Base-by-base conservation (phyloP, 495 filamentous ascomycete species). In the Copromyces sp. region DNA sequence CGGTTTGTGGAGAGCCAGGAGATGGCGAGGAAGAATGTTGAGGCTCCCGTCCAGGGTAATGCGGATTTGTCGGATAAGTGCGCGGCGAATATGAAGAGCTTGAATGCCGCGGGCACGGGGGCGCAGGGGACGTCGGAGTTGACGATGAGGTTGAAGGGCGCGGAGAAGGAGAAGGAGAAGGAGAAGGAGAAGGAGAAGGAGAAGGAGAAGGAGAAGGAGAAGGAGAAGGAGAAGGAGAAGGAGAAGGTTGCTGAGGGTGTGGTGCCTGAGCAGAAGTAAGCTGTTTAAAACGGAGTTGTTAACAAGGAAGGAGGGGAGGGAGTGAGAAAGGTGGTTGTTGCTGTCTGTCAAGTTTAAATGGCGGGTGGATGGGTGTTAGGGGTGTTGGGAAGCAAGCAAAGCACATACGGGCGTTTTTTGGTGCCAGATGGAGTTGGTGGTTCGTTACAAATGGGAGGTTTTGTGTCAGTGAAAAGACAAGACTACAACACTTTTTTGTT, bases 1-100 rank as follows among this genome's bases (percentile, higher is more conserved):
- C 81, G 80, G 35, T 92, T 92, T 81, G 87, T 88, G 53, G 88
- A 92, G 77, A 87, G 87, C 24, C 90, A 92, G 77, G 87, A 89
- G 73, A 88, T 89, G 69, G 90, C 90, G 4, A 85, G 87, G 76
- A 85, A 86, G 53, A 93, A 93, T 74, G 78, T 83, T 24, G 53
- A 61, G 53, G 53, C 53, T 14, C 53, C 53, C 0, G 53, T 61
- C 2, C 53, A 61, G 53, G 53, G 53, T 1, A 61, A 61, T 32
- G 53, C 53, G 4, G 24, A 6, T 20, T 61, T 61, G 53, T 20
- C 53, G 24, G 53, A 61, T 61, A 32, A 61, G 53, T 61, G 53
- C 2, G 53, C 29, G 53, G 53, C 53, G 53, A 61, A 61, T 32
- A 61, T 61, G 53, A 61, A 32, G 53, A 61, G 53, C 3, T 61